Evolutionary conservation across 2,329 filamentous ascomycete genomes (phyloP).

Genomic region (Sporothrix pseudoabietina): DNA sequence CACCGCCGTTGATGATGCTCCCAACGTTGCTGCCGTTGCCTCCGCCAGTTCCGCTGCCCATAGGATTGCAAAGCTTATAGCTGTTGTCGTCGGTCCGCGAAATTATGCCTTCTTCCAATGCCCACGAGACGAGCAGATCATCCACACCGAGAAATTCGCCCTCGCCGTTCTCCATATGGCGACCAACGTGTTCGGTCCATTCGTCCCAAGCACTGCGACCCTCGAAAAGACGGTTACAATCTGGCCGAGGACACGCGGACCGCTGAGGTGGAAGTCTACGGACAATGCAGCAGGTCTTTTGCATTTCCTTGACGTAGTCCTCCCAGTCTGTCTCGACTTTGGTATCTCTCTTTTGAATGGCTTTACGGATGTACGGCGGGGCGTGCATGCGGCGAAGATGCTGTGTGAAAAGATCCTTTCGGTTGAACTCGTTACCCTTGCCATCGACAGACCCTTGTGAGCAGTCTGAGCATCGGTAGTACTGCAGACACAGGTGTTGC

Average conservation of each 20-base stretch:
- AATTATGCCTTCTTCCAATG: constrained; percentile 65
- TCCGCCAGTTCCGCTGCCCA: constrained; percentile 37
- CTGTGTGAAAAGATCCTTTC: constrained; percentile 94
- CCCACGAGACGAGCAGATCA: constrained; percentile 60
- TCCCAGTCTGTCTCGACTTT: constrained; percentile 66
- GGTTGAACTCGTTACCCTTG: constrained; percentile 76
- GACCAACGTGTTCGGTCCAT: constrained; percentile 88
- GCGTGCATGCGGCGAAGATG: constrained; percentile 94
- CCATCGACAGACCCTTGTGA: constrained; percentile 57
- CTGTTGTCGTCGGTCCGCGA: constrained; percentile 58
- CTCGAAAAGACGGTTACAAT: constrained; percentile 71
- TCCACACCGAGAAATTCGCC: constrained; percentile 61
- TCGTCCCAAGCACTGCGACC: constrained; percentile 81
- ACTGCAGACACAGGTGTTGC: constrained; percentile 76
- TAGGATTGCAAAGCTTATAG: constrained; percentile 56
- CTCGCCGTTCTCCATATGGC: constrained; percentile 79
- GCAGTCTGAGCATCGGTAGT: constrained; percentile 65
- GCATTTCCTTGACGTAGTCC: constrained; percentile 67
- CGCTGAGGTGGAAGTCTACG: constrained; percentile 69
- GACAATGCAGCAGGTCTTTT: constrained; percentile 70
- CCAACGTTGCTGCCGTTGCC: constrained; percentile 8
- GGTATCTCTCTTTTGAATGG: constrained; percentile 59
- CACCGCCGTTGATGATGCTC: neutral
- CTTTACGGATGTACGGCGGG: constrained; percentile 64
- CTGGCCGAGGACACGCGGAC: constrained; percentile 70